Conservation (phyloP, 2,329 filamentous ascomycete genomes). For the Xylariaceae sp. region DNA sequence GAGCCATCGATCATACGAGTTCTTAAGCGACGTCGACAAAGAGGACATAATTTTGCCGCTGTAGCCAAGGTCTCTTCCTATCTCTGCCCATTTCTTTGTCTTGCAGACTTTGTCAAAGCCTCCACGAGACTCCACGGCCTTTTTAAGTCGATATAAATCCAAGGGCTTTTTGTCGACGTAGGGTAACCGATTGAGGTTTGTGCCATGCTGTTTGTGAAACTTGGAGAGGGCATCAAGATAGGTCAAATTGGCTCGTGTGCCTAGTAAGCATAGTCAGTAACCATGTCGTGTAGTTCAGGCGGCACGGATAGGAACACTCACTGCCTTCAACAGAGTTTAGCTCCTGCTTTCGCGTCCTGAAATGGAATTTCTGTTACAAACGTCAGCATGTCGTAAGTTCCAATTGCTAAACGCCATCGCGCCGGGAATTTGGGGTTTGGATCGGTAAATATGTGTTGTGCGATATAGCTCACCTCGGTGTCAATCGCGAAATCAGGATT, state of each 20-base stretch:
- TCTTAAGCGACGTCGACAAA: constrained; percentile 94
- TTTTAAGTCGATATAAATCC: constrained; percentile 94
- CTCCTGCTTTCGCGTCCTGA: constrained; percentile 93
- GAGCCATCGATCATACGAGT: constrained; percentile 97
- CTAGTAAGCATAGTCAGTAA: constrained; percentile 51
- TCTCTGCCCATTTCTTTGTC: constrained; percentile 98
- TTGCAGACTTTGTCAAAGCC: constrained; percentile 98
- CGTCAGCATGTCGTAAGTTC: constrained; percentile 21
- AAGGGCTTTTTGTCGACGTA: constrained; percentile 98
- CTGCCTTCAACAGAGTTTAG: constrained; percentile 98
- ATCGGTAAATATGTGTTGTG: not conserved
- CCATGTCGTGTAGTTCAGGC: not conserved
- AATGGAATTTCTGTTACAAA: constrained; percentile 82
- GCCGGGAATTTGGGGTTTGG: not conserved
- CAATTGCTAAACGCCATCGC: not conserved
- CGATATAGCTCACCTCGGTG: constrained; percentile 74
- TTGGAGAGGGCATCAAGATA: constrained; percentile 95
- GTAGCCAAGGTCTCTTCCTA: constrained; percentile 93
- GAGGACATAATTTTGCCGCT: constrained; percentile 99
- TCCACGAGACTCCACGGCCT: constrained; percentile 91
- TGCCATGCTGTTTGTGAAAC: constrained; percentile 96
- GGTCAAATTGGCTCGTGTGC: constrained; percentile 92
- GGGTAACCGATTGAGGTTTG: constrained; percentile 89
- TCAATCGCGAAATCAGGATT: constrained; percentile 95
- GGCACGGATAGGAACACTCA: constrained; percentile 54